Evolutionary conservation across 371 early-diverging fungal species (phyloP).

Genomic region (Mucor ambiguus): DNA sequence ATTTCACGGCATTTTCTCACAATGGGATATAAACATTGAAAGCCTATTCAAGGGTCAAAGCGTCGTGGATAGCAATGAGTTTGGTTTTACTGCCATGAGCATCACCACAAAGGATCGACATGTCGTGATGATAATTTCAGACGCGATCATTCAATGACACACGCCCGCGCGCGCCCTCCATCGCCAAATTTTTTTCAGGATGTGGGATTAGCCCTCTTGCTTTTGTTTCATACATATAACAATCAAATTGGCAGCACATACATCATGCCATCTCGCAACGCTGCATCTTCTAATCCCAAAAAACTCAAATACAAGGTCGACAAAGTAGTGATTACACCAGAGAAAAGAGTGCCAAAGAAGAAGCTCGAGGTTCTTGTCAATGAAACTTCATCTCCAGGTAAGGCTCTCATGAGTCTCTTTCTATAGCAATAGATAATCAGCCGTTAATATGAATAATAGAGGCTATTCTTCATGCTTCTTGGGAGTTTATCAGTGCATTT

Average conservation of each 20-base stretch:
- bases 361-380: conserved; percentile 14
- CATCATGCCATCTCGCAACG: conserved; percentile 18
- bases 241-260: background rate
- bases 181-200: background rate
- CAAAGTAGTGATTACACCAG: background rate
- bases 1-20: background rate
- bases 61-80: background rate
- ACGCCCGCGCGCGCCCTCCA: background rate
- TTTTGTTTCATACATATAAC: background rate
- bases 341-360: background rate
- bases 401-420: background rate
- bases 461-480: conserved; percentile 30
- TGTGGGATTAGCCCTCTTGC: background rate
- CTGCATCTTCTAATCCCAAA: background rate
- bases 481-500: conserved; percentile 23
- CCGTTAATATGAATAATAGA: background rate
- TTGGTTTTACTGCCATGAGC: background rate
- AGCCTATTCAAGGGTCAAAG: background rate
- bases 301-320: background rate
- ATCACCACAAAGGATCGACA: background rate
- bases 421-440: background rate
- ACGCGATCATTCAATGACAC: too few relatives aligned
- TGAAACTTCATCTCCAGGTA: conserved; percentile 26
- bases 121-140: background rate
- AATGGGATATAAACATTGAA: background rate